Percentiles rank a stretch among this genome's conserved stretches.
Evolutionary conservation across 2,329 filamentous ascomycete genomes (phyloP).

Genomic region (Ploettnerulaceae sp.): DNA sequence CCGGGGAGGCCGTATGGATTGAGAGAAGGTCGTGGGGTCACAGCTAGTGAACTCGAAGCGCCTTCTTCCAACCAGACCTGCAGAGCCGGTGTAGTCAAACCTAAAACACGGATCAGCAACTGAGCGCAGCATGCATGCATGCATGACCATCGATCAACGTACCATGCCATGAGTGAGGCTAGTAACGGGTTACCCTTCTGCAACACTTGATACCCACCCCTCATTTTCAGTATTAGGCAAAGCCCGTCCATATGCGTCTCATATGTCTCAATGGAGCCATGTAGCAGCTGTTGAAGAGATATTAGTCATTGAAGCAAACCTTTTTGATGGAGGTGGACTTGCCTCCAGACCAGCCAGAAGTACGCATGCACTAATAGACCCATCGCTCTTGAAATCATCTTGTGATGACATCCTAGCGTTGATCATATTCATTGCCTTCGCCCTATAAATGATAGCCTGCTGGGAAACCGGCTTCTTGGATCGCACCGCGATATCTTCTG

Average conservation of each 20-base stretch:
- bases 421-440: conserved; percentile 5
- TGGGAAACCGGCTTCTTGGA: not conserved
- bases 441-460: conserved; percentile 2
- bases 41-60: conserved; percentile 6
- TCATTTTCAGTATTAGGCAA: conserved; percentile 1
- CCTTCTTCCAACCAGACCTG: conserved; percentile 7
- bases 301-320: no score
- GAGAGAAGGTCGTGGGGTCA: not conserved
- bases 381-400: conserved; percentile 4
- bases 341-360: conserved; percentile 10
- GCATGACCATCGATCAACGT: no score
- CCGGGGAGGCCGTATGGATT: not conserved
- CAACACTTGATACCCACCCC: conserved; percentile 6
- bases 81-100: conserved; percentile 9
- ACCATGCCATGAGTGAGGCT: conserved; percentile 7
- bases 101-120: no score
- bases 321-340: no score
- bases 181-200: conserved; percentile 9
- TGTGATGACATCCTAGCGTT: conserved; percentile 4
- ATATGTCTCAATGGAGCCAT: conserved; percentile 5
- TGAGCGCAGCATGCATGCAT: no score
- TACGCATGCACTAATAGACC: conserved; percentile 7
- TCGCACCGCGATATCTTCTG: conserved; percentile 5
- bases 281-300: conserved; percentile 7
- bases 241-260: conserved; percentile 11